A percentile compares a stretch with the other conserved stretches of the same genome.
These are phyloP conservation scores for Phytophthora citrophthora DNA, from an alignment of 352 stramenopile genomes.

Conservation along the genomic window DNA sequence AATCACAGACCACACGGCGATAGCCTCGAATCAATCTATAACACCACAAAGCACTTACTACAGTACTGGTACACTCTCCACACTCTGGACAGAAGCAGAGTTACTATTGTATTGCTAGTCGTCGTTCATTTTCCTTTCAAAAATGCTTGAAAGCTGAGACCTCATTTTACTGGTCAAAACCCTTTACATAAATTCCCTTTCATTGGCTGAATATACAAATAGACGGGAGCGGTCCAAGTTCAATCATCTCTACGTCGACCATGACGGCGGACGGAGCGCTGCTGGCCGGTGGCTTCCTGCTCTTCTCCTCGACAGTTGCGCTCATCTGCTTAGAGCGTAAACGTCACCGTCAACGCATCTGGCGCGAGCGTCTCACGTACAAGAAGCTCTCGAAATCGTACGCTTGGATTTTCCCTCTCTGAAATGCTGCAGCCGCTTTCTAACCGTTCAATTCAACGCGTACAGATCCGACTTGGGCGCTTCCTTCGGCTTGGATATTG, in stretches of 20 bases:
- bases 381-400: constrained; percentile 90
- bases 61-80: no score
- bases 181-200: background rate
- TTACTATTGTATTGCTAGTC: no score
- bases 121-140: no score
- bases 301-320: constrained; percentile 73
- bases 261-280: constrained; percentile 27
- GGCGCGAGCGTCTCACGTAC: constrained; percentile 77
- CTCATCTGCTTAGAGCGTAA: constrained; percentile 74
- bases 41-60: background rate
- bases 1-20: constrained; percentile 11
- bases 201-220: constrained; percentile 5
- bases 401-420: background rate
- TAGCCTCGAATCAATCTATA: constrained; percentile 1
- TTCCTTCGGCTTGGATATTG: constrained; percentile 88
- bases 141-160: no score
- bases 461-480: constrained; percentile 82
- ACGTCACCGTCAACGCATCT: constrained; percentile 65
- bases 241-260: constrained; percentile 3
- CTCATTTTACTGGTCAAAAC: background rate
- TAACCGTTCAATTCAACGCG: background rate
- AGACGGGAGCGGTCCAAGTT: constrained; percentile 4
- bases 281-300: constrained; percentile 68
- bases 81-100: no score
- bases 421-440: background rate